Evolutionary conservation across 2,329 filamentous ascomycete species (phyloP), one percentile per base, ranked within the genome.

Genomic region (Aspergillus fumigatus): DNA sequence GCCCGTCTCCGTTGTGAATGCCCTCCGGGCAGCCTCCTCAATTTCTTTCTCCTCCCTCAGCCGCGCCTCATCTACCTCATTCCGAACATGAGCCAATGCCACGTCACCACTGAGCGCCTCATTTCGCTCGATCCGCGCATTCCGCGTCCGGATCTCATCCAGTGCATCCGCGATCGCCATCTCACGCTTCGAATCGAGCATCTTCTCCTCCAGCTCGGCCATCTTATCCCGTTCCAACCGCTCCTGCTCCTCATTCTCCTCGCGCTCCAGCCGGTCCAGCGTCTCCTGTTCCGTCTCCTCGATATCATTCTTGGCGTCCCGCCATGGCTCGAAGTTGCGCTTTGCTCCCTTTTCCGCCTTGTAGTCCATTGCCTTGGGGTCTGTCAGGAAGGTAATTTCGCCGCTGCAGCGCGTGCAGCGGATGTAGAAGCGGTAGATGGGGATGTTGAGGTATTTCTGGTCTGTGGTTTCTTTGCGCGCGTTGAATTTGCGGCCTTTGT

Each of bases 161-260:
- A 99, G 77, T 7, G 92, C 93, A 78, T 99, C 94, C 1, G 94
- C 94, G 48, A 97, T 90, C 19, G 89, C 90, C 92, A 99, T 99
- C 75, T 99, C 94, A 43, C 88, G 83, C 78, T 94, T 92, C 1
- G 92, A 92, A 72, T 99, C 94, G 23, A 89, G 78, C 54, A 93
- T 96, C 78, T 97, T 97, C 61, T 89, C 88, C 77, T 99, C 94
- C 49, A 99, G 77, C 70, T 97, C 92, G 56, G 89, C 89, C 95
- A 99, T 99, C 23, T 91, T 90, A 73, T 97, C 92, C 62, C 86
- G 82, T 73, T 96, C 91, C 57, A 87, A 84, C 62, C 86, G 77
- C 62, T 84, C 80, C 53, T 82, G 80, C 40, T 81, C 83, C 63
- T 86, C 82, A 21, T 80, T 81, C 65, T 88, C 88, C 69, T 95